These are phyloP conservation scores for Phtheirospermum japonicum DNA, from an alignment of 257 asterid species.

Conservation along the genomic window DNA sequence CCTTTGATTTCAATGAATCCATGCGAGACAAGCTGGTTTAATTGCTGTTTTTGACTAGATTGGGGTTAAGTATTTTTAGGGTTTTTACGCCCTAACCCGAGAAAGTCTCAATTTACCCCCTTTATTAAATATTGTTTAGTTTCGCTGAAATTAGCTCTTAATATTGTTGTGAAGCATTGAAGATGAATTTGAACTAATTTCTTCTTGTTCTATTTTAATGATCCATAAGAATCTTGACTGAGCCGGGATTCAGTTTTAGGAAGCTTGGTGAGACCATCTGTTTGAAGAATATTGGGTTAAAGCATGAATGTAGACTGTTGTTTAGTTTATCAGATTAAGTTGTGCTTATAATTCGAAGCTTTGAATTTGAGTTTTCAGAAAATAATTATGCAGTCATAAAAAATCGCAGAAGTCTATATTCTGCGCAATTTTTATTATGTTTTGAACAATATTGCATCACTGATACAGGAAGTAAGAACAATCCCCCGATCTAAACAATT, in stretches of 20 bases:
- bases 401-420: neutral
- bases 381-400: neutral
- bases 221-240: slow-evolving; percentile 18
- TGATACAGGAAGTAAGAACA: too few relatives aligned
- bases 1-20: neutral
- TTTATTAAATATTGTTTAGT: slow-evolving; percentile 4
- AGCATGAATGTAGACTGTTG: neutral
- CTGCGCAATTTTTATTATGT: slow-evolving; percentile 7
- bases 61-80: slow-evolving; percentile 8
- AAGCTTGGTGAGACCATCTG: neutral
- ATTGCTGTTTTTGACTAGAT: slow-evolving; percentile 23
- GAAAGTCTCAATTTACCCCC: neutral
- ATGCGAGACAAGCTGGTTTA: neutral
- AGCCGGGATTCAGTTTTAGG: slow-evolving; percentile 1
- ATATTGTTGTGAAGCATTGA: slow-evolving; percentile 6
- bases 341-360: neutral
- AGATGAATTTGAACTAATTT: neutral
- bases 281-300: slow-evolving; percentile 4
- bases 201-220: neutral
- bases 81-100: slow-evolving; percentile 1
- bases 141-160: slow-evolving; percentile 20
- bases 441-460: neutral
- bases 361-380: slow-evolving; percentile 12
- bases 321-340: slow-evolving; percentile 16
- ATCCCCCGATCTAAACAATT: too few relatives aligned